Percentiles rank a stretch among this genome's conserved stretches.
Evolutionary conservation across 768 basidiomycete species (phyloP).

Genomic region (Tulasnella sp.): DNA sequence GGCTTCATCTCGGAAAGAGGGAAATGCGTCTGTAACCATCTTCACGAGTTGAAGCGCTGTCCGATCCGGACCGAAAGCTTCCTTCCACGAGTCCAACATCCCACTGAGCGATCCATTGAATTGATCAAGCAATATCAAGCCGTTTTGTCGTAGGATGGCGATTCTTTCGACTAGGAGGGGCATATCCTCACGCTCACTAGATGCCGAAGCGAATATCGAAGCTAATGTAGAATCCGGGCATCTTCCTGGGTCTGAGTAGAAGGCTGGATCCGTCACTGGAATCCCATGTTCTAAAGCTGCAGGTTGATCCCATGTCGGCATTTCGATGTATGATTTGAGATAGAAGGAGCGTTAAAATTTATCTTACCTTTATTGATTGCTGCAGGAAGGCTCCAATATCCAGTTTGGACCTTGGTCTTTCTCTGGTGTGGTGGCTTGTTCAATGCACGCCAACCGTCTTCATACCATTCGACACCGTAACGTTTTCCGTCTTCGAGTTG

Average conservation of each 20-base stretch:
- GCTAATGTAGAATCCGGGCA: conserved; percentile 64
- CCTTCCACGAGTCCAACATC: conserved; percentile 52
- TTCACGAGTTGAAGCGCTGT: conserved; percentile 65
- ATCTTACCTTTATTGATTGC: conserved; percentile 64
- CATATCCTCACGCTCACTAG: conserved; percentile 47
- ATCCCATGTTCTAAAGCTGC: conserved; percentile 65
- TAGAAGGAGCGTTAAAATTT: no score
- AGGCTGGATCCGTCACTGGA: conserved; percentile 66
- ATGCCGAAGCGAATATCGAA: conserved; percentile 53
- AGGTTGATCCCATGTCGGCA: not conserved
- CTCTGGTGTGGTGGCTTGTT: conserved; percentile 20
- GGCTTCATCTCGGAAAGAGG: conserved; percentile 63
- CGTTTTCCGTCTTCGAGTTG: conserved; percentile 44
- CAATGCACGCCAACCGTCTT: conserved; percentile 45
- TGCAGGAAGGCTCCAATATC: conserved; percentile 82
- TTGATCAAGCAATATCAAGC: conserved; percentile 56
- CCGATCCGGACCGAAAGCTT: conserved; percentile 40
- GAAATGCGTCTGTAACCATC: conserved; percentile 57
- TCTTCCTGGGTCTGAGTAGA: conserved; percentile 56
- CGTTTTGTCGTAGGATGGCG: conserved; percentile 66
- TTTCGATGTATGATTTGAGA: no score
- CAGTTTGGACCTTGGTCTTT: conserved; percentile 49
- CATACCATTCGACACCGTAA: conserved; percentile 66
- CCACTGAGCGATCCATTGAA: conserved; percentile 61
- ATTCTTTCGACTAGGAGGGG: conserved; percentile 65